These are phyloP conservation scores for Mitragyna speciosa DNA, from an alignment of 257 asterid genomes.

Conservation along the genomic window DNA sequence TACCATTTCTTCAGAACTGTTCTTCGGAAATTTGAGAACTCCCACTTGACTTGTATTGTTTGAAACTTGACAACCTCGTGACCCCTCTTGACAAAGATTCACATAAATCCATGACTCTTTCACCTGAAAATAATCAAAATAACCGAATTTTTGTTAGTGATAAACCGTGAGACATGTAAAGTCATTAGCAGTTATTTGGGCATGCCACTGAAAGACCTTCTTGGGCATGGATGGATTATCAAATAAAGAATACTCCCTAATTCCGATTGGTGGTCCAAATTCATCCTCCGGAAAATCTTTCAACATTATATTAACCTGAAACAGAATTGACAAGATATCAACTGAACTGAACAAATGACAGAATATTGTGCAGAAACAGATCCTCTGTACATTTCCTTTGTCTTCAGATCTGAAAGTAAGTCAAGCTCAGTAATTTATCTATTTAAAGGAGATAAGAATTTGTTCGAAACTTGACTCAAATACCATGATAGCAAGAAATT, in stretches of 20 bases:
- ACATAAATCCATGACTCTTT: constrained; percentile 93
- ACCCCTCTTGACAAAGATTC: constrained; percentile 83
- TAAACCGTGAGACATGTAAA: not conserved
- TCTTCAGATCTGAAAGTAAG: not conserved
- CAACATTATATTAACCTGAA: constrained; percentile 80
- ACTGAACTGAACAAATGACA: constrained; percentile 7
- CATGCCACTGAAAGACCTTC: constrained; percentile 46
- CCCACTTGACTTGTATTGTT: constrained; percentile 56
- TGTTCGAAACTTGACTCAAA: not conserved
- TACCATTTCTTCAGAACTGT: constrained; percentile 81
- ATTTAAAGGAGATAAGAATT: not conserved
- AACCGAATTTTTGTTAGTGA: not conserved
- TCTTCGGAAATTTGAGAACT: constrained; percentile 73
- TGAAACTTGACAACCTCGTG: constrained; percentile 68
- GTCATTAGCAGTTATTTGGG: not conserved
- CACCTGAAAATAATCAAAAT: constrained; percentile 52
- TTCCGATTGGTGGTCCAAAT: constrained; percentile 66
- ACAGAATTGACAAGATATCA: constrained; percentile 6
- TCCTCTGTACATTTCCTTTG: not conserved
- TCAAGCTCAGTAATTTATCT: not conserved
- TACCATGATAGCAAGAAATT: not conserved
- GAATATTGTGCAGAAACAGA: not conserved
- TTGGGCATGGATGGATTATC: constrained; percentile 75
- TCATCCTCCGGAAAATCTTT: constrained; percentile 69
- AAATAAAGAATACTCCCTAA: constrained; percentile 88